Evolutionary conservation across 1,284 basidiomycete species (phyloP).

Genomic region (Boletellus deceptivus): DNA sequence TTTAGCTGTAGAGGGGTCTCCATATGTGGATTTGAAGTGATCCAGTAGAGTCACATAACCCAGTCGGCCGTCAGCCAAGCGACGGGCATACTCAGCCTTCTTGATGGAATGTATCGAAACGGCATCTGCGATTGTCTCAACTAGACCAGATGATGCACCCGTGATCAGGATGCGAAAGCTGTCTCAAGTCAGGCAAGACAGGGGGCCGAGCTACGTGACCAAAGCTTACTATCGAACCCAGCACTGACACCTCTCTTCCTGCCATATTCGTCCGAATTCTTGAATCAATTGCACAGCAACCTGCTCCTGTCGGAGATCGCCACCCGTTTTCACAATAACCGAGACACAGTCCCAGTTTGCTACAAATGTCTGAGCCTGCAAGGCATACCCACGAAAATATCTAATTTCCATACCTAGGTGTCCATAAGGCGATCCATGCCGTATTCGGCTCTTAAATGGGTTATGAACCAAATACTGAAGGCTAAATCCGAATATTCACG

Average conservation of each 20-base stretch:
- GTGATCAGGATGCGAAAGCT: slow-evolving; percentile 90
- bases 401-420: slow-evolving; percentile 70
- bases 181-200: slow-evolving; percentile 3
- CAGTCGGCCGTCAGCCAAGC: slow-evolving; percentile 75
- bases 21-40: slow-evolving; percentile 88
- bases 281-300: slow-evolving; percentile 93
- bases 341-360: slow-evolving; percentile 86
- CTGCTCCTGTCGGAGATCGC: slow-evolving; percentile 96
- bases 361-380: slow-evolving; percentile 27
- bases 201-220: neutral
- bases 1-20: slow-evolving; percentile 82
- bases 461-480: slow-evolving; percentile 1
- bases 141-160: slow-evolving; percentile 87
- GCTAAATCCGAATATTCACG: slow-evolving; percentile 9
- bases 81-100: slow-evolving; percentile 93
- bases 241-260: slow-evolving; percentile 85
- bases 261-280: slow-evolving; percentile 94
- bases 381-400: slow-evolving; percentile 5
- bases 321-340: slow-evolving; percentile 98
- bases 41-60: slow-evolving; percentile 87
- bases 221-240: slow-evolving; percentile 87
- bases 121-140: slow-evolving; percentile 95
- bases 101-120: slow-evolving; percentile 99
- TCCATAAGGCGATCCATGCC: slow-evolving; percentile 91
- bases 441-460: slow-evolving; percentile 72